Evolutionary conservation across 805 yeast species (phyloP).

Genomic region (Ogataea thermomethanolica): DNA sequence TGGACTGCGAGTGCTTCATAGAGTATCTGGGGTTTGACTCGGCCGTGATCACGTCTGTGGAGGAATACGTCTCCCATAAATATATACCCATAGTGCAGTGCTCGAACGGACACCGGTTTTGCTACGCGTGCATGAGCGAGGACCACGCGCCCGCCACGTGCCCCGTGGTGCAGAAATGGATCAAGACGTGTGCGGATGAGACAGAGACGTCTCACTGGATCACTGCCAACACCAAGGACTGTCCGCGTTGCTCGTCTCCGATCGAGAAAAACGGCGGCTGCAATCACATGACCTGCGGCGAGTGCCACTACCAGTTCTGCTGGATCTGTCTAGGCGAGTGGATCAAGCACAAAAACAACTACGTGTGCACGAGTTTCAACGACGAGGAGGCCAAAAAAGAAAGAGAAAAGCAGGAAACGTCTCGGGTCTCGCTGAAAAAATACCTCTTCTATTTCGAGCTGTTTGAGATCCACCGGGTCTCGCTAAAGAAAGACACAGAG

Average conservation of each 20-base stretch:
- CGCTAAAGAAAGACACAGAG: slow-evolving; percentile 67
- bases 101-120: slow-evolving; percentile 62
- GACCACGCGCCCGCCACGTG: slow-evolving; percentile 89
- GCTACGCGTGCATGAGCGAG: slow-evolving; percentile 70
- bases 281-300: slow-evolving; percentile 88
- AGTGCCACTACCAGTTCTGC: slow-evolving; percentile 78
- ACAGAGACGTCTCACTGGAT: slow-evolving; percentile 89
- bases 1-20: slow-evolving; percentile 69
- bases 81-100: slow-evolving; percentile 71
- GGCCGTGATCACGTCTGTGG: slow-evolving; percentile 23
- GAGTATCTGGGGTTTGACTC: slow-evolving; percentile 33
- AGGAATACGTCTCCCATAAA: slow-evolving; percentile 24
- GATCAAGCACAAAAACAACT: slow-evolving; percentile 63
- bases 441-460: slow-evolving; percentile 75
- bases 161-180: slow-evolving; percentile 63
- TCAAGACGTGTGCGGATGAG: slow-evolving; percentile 76
- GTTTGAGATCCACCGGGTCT: slow-evolving; percentile 71
- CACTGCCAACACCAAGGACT: slow-evolving; percentile 73
- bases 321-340: slow-evolving; percentile 88
- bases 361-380: slow-evolving; percentile 56
- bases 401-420: slow-evolving; percentile 39
- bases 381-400: slow-evolving; percentile 39
- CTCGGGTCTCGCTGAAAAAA: slow-evolving; percentile 51
- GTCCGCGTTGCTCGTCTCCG: slow-evolving; percentile 75
- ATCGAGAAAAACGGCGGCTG: slow-evolving; percentile 97